Evolutionary conservation across 1,284 basidiomycete species (phyloP).

Genomic region (Ustilago cynodontis): DNA sequence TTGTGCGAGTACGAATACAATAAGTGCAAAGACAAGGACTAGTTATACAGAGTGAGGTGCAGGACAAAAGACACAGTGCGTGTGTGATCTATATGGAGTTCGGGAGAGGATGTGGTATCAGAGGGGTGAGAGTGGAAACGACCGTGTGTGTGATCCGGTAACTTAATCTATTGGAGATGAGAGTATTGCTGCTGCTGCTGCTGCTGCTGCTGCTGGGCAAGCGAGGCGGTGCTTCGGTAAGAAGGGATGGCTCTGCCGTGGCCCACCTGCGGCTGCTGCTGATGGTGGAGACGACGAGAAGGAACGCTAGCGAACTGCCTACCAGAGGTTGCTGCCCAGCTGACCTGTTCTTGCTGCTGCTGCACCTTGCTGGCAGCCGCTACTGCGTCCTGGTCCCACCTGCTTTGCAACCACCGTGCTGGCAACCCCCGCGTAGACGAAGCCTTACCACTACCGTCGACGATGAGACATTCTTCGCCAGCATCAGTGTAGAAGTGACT

Average conservation of each 20-base stretch:
- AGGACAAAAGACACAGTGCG: conserved; percentile 2
- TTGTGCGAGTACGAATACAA: conserved; percentile 4
- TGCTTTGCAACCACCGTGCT: conserved; percentile 37
- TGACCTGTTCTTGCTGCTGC: conserved; percentile 12
- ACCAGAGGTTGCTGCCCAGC: conserved; percentile 7
- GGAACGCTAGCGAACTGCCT: conserved; percentile 32
- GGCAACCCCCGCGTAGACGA: conserved; percentile 25
- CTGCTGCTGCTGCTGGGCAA: conserved; percentile 28
- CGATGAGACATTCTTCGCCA: conserved; percentile 15
- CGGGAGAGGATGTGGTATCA: conserved; percentile 15
- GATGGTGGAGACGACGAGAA: conserved; percentile 5
- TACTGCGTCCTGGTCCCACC: conserved; percentile 34
- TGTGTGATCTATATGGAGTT: conserved; percentile 13
- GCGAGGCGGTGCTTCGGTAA: conserved; percentile 28
- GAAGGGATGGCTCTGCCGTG: conserved; percentile 27
- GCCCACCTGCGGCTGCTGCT: conserved; percentile 17
- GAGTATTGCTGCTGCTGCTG: conserved; percentile 26
- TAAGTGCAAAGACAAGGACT: conserved; percentile 2
- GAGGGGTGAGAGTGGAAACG: neutral
- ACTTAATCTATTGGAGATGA: conserved; percentile 9
- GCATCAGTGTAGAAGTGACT: conserved; percentile 17
- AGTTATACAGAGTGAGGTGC: conserved; percentile 3
- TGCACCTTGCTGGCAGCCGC: conserved; percentile 16
- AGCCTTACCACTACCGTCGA: conserved; percentile 21
- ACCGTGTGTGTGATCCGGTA: conserved; percentile 11